Base-by-base conservation (phyloP, 495 filamentous ascomycete genomes). In the Neohortaea acidophila region DNA sequence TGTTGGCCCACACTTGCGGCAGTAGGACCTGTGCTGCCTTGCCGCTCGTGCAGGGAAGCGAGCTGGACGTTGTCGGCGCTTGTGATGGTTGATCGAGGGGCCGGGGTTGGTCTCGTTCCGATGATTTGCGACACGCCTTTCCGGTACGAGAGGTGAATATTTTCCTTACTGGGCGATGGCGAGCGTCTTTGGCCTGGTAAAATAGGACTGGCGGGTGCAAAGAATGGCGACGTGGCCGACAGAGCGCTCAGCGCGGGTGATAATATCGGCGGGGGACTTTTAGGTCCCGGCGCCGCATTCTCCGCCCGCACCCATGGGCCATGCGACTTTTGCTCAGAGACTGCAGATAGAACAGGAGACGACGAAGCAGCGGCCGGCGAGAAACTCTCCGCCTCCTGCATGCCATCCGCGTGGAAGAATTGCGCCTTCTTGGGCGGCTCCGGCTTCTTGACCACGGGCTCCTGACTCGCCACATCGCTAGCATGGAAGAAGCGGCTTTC, bases 61-160 rank as follows among this genome's bases (percentile, higher is more conserved):
- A 26, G 7, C 8, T 15, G 19, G 6, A 5, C 19, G 15, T n/a
- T 6, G 32, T 34, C 32, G 11, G 17, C 19, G 13, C 32, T 34
- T 15, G 32, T 20, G 7, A 20, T 20, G 11, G 32, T 34, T 4
- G 32, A 4, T 4, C 19, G 32, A 19, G 32, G 32, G 7, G 7
- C 21, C 6, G 32, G 41, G 37, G 21, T 15, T 38, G 21, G 57
- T 37, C 32, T 44, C 25, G 26, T 41, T 4, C 47, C 47, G 24
- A 60, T 52, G 6, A 59, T 51, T 28, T 63, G 59, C 1, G 58
- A 61, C 4, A 46, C 58, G 6, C 58, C 59, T 47, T 61, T 63
- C 27, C 59, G 47, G 38, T 63, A 61, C 3, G 57, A 59, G 5
- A 59, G 44, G 39, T 59, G 59, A 22, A 59, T 59, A 44, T 52